Conservation (phyloP, 495 filamentous ascomycete species). For the Oidiodendron maius region DNA sequence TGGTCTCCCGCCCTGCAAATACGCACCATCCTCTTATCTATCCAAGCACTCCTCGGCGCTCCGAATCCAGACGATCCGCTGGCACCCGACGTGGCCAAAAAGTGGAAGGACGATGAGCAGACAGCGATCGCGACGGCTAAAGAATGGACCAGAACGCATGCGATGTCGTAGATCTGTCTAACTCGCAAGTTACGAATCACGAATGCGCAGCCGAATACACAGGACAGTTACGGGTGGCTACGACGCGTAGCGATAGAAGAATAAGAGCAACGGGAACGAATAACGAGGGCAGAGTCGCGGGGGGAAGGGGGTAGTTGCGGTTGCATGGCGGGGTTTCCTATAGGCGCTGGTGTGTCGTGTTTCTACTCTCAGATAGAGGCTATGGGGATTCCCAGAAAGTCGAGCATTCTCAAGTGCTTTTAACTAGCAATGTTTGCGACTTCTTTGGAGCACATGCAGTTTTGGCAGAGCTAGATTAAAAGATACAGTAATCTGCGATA, state of each 20-base stretch:
- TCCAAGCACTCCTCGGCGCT: conserved; percentile 92
- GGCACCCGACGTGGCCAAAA: conserved; percentile 94
- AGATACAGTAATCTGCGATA: neutral
- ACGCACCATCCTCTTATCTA: conserved; percentile 92
- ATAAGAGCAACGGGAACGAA: neutral
- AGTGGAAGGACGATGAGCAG: conserved; percentile 92
- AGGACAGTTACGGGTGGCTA: neutral
- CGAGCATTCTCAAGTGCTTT: neutral
- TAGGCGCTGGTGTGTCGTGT: neutral
- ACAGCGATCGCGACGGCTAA: conserved; percentile 84
- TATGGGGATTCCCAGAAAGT: neutral
- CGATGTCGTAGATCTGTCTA: conserved; percentile 40
- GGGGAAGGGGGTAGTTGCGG: neutral
- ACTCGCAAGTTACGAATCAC: conserved; percentile 1
- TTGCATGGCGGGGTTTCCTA: neutral
- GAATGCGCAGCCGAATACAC: neutral
- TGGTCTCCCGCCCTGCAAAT: conserved; percentile 99
- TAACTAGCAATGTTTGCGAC: neutral
- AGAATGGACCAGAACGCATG: conserved; percentile 82
- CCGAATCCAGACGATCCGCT: conserved; percentile 97
- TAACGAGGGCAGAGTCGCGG: neutral
- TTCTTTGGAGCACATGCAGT: neutral
- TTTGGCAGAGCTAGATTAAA: neutral
- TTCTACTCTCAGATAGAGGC: neutral
- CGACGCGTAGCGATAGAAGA: neutral